Evolutionary conservation across 257 asterid genomes (phyloP), one percentile per base, ranked within the genome.

Genomic region (Solanum stenotomum): DNA sequence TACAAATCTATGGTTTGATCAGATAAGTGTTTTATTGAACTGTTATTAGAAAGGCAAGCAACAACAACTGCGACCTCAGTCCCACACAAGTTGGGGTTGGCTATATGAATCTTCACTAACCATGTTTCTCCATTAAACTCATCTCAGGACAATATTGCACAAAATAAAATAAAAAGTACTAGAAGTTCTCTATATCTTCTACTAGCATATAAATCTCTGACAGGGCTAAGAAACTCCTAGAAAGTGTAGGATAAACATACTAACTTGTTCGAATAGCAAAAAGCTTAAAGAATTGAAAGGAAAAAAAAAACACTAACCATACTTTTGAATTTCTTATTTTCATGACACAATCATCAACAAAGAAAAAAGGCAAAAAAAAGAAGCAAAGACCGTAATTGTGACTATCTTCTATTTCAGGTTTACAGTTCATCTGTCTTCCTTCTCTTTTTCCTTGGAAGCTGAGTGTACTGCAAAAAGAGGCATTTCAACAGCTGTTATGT

Each of bases 1-100:
- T 81, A 89, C 42, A 81, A 74, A 84, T 86, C 68, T 84, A 91
- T 78, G 63, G 37, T 14, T 78, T 76, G 83, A 40, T 42, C 46
- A 14, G 35, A 25, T 31, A n/a, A 40, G 37, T 14, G 37, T 42
- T 40, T 42, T 9, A 77, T n/a, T n/a, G 11, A 77, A 40, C 35
- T 77, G 84, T n/a, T n/a, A 38, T 77, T 77, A 40, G 23, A 77
- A 76, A 77, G 7, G 23, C 23, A 77, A 77, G 84, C 25, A 72
- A 33, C n/a, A 71, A 71, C 44, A 72, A 72, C 79, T 72, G 20
- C 25, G 4, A 33, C 44, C 78, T 18, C 79, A 72, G 44, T 72
- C 27, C 79, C 25, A 72, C 16, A 72, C 79, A 72, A 33, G 44
- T 16, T 31, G 25, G 40, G 14, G n/a, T 15, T 23, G 25, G 78